Percentiles rank a stretch among this genome's conserved stretches.
Evolutionary conservation across 1,284 basidiomycete genomes (phyloP).

Genomic region (Fistulinella cinereoalba): DNA sequence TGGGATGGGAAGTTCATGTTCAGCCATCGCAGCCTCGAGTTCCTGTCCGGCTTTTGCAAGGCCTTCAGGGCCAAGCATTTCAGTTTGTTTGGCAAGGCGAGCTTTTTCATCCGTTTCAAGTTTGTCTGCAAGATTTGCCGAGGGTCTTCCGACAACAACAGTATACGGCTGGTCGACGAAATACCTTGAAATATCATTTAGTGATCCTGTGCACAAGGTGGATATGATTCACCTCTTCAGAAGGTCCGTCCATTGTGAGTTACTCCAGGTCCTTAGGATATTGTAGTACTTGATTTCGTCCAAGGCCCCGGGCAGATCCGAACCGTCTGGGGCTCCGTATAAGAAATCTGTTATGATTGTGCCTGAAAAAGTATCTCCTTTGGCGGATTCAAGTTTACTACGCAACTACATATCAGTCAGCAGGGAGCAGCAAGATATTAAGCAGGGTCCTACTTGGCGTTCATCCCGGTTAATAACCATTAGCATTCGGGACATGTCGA

Average conservation of each 20-base stretch:
- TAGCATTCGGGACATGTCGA: constrained; percentile 91
- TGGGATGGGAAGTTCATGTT: constrained; percentile 86
- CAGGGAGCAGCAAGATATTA: constrained; percentile 3
- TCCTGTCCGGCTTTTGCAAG: constrained; percentile 68
- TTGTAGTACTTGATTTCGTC: constrained; percentile 80
- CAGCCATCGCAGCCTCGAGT: constrained; percentile 81
- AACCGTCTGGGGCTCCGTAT: constrained; percentile 84
- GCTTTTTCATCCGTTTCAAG: constrained; percentile 83
- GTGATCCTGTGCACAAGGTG: not conserved
- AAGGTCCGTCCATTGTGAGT: constrained; percentile 77
- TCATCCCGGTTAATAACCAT: constrained; percentile 88
- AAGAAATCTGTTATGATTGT: constrained; percentile 84
- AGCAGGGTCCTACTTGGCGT: constrained; percentile 58
- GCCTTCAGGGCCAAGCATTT: constrained; percentile 76
- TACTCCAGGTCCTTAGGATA: constrained; percentile 68
- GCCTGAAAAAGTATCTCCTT: constrained; percentile 73
- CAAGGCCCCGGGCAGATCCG: constrained; percentile 71
- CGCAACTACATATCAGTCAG: constrained; percentile 49
- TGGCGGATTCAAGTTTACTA: constrained; percentile 71
- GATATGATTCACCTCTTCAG: constrained; percentile 62
- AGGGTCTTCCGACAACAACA: constrained; percentile 85
- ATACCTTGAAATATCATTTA: constrained; percentile 52
- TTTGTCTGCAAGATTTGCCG: constrained; percentile 77
- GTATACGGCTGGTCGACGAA: constrained; percentile 71
- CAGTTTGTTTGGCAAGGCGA: constrained; percentile 70